These are phyloP conservation scores for Meyerozyma carpophila DNA, from an alignment of 1,139 yeast species.

Conservation along the genomic window DNA sequence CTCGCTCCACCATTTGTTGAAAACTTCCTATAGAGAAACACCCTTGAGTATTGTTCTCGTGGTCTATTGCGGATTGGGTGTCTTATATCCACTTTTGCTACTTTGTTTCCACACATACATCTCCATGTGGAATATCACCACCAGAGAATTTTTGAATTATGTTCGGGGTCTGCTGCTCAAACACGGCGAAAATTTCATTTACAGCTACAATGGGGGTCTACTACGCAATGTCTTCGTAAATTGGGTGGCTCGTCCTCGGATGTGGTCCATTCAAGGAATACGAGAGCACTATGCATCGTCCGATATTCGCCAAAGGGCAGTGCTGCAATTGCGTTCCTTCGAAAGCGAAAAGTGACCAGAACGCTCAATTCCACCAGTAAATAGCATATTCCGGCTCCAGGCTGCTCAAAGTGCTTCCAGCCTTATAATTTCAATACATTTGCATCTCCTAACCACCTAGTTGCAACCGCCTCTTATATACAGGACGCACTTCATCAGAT, in stretches of 20 bases:
- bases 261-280: not conserved
- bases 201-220: slow-evolving; percentile 40
- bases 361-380: not conserved
- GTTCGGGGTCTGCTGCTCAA: slow-evolving; percentile 13
- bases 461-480: not conserved
- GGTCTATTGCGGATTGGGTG: slow-evolving; percentile 37
- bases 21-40: slow-evolving; percentile 4
- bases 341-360: not conserved
- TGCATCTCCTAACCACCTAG: not conserved
- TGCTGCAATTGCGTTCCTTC: not conserved
- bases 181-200: slow-evolving; percentile 20
- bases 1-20: slow-evolving; percentile 13
- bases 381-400: not conserved
- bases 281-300: not conserved
- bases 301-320: not conserved
- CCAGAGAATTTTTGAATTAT: slow-evolving; percentile 58
- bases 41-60: slow-evolving; percentile 48
- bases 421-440: too few species aligned
- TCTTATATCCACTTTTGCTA: slow-evolving; percentile 52
- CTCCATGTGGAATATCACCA: slow-evolving; percentile 57
- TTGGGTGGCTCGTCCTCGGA: slow-evolving; percentile 44
- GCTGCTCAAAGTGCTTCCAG: too few species aligned
- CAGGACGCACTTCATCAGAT: not conserved
- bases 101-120: slow-evolving; percentile 49
- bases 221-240: slow-evolving; percentile 37